Percentiles rank a stretch among this genome's conserved stretches.
Evolutionary conservation across 495 filamentous ascomycete species (phyloP).

Genomic region (Annulohypoxylon bovei): DNA sequence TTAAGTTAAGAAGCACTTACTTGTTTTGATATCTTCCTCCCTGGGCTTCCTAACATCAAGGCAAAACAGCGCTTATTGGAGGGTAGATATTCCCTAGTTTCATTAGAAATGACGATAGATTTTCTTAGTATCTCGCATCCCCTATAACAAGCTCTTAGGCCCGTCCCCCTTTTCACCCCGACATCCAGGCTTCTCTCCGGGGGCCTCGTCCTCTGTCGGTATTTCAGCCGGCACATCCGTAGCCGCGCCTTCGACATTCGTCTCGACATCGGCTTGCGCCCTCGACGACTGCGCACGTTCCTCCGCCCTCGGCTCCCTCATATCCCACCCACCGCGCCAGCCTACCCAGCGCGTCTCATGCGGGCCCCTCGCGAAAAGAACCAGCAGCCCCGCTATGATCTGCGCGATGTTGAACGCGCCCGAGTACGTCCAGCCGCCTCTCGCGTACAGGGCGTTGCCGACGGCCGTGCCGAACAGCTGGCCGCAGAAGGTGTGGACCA

Average conservation of each 20-base stretch:
- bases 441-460: slow-evolving; percentile 73
- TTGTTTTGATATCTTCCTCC: no score
- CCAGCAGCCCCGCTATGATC: slow-evolving; percentile 61
- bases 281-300: slow-evolving; percentile 27
- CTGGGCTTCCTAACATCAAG: no score
- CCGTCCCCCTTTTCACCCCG: background rate
- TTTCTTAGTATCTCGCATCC: background rate
- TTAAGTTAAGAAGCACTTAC: no score
- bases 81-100: no score
- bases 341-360: slow-evolving; percentile 72
- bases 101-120: no score
- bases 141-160: background rate
- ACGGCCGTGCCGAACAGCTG: slow-evolving; percentile 76
- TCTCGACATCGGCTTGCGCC: slow-evolving; percentile 15
- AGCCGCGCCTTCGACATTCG: background rate
- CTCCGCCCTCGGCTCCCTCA: slow-evolving; percentile 36
- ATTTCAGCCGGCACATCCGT: slow-evolving; percentile 15
- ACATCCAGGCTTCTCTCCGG: background rate
- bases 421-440: slow-evolving; percentile 69
- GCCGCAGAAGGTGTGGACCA: slow-evolving; percentile 75
- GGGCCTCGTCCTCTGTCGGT: slow-evolving; percentile 19
- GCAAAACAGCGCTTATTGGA: no score
- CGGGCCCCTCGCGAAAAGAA: slow-evolving; percentile 65
- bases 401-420: slow-evolving; percentile 71
- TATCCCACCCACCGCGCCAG: slow-evolving; percentile 69